Evolutionary conservation across 2,329 filamentous ascomycete genomes (phyloP).

Genomic region (Phialemoniopsis sp.): DNA sequence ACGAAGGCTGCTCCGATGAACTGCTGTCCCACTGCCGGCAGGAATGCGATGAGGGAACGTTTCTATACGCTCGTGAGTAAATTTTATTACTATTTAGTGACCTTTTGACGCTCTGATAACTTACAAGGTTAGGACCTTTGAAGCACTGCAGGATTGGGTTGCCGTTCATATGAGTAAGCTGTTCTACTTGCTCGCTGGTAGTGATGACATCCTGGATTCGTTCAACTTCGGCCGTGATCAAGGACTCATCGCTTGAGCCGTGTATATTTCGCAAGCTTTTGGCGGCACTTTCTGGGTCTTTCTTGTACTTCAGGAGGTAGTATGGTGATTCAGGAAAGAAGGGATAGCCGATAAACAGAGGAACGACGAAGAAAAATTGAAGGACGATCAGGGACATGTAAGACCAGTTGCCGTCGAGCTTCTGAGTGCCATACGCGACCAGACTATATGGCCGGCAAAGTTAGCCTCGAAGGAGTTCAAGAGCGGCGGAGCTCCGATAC

Average conservation of each 20-base stretch:
- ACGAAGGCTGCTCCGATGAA: constrained; percentile 39
- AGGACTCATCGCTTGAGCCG: constrained; percentile 18
- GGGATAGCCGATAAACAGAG: constrained; percentile 19
- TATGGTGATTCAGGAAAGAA: constrained; percentile 39
- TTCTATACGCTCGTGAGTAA: background rate
- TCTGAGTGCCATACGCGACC: no score
- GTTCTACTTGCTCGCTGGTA: constrained; percentile 16
- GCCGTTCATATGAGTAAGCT: constrained; percentile 3
- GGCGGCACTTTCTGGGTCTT: no score
- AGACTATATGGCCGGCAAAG: no score
- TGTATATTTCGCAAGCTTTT: constrained; percentile 25
- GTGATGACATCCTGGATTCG: constrained; percentile 26
- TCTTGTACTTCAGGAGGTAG: no score
- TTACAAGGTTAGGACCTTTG: constrained; percentile 16
- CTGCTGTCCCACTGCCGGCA: constrained; percentile 34
- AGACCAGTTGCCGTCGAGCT: constrained; percentile 7
- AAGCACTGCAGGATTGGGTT: constrained; percentile 19
- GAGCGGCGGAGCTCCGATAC: no score
- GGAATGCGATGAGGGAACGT: constrained; percentile 33
- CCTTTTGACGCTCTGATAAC: no score
- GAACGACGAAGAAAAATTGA: constrained; percentile 6
- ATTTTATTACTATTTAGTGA: constrained; percentile 7
- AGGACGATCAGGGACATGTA: constrained; percentile 7
- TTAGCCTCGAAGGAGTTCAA: no score
- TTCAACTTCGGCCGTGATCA: constrained; percentile 25